These are phyloP conservation scores for Trichoderma erinaceum DNA, from an alignment of 495 filamentous ascomycete genomes.

Conservation along the genomic window DNA sequence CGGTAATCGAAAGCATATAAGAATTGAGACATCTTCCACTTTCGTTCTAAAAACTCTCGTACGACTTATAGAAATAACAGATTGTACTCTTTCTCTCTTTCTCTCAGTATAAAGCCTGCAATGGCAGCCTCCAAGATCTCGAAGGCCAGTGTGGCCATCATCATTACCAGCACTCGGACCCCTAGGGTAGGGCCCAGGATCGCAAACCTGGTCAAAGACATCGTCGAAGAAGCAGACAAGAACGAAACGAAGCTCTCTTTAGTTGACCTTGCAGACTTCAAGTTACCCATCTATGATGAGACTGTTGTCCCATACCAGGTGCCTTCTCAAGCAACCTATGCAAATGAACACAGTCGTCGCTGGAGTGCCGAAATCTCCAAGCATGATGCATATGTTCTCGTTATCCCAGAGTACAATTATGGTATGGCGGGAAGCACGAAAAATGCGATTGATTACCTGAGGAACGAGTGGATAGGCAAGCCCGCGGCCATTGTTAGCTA, in stretches of 20 bases:
- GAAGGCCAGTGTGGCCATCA: conserved; percentile 17
- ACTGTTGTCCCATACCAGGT: conserved; percentile 44
- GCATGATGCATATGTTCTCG: conserved; percentile 51
- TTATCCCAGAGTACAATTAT: conserved; percentile 45
- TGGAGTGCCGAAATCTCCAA: conserved; percentile 46
- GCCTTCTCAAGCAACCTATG: conserved; percentile 36
- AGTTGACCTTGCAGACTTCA: conserved; percentile 47
- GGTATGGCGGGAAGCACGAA: conserved; percentile 48
- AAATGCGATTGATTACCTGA: conserved; percentile 58
- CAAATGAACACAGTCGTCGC: conserved; percentile 38
- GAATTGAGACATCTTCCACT: neutral
- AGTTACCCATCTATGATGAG: conserved; percentile 53
- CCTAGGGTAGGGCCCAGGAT: conserved; percentile 19
- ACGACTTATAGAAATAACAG: neutral
- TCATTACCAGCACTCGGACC: conserved; percentile 18
- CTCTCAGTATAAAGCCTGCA: neutral
- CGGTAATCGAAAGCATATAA: neutral
- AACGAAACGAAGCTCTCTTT: neutral
- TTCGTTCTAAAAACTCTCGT: neutral
- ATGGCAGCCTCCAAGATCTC: neutral
- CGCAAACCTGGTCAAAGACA: conserved; percentile 15
- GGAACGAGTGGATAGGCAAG: conserved; percentile 55
- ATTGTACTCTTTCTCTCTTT: neutral
- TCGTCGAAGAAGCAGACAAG: neutral
- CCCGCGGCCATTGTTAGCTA: conserved; percentile 51